Conservation (phyloP, 75 land plant genomes). For the Sequoia sempervirens region DNA sequence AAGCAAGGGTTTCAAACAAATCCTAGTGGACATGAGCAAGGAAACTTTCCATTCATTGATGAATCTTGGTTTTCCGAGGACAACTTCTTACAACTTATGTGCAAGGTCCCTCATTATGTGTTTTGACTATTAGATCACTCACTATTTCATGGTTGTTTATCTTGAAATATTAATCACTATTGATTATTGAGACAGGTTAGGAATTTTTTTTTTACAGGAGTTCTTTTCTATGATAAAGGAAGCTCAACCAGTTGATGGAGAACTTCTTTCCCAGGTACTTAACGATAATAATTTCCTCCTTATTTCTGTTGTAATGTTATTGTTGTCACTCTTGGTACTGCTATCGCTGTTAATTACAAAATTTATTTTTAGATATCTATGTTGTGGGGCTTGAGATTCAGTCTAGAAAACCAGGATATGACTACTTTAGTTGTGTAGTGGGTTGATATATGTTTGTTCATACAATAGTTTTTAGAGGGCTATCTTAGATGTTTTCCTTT, state of each 20-base stretch:
- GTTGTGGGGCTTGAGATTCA: background rate
- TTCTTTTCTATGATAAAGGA: conserved; percentile 10
- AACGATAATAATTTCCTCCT: background rate
- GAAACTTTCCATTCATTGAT: conserved; percentile 4
- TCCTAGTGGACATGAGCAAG: background rate
- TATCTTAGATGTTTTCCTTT: too few species aligned
- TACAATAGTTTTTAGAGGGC: background rate
- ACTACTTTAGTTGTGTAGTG: background rate
- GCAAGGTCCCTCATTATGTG: background rate
- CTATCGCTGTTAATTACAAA: background rate
- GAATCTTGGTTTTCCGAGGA: conserved; percentile 12
- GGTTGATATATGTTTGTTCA: background rate
- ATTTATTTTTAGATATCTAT: background rate
- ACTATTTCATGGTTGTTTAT: background rate
- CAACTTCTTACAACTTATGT: conserved; percentile 11
- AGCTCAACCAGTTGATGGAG: conserved; percentile 12
- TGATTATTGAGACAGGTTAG: background rate
- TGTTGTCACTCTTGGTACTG: background rate
- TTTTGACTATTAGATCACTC: background rate
- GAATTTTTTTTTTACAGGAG: background rate
- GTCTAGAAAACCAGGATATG: background rate
- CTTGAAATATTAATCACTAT: background rate
- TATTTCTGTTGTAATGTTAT: background rate
- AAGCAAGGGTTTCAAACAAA: conserved; percentile 5
- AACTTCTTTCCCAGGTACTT: conserved; percentile 6